A percentile compares a stretch with the other conserved stretches of the same genome.
Evolutionary conservation across 257 asterid species (phyloP).

Genomic region (Ajuga chamaepitys): DNA sequence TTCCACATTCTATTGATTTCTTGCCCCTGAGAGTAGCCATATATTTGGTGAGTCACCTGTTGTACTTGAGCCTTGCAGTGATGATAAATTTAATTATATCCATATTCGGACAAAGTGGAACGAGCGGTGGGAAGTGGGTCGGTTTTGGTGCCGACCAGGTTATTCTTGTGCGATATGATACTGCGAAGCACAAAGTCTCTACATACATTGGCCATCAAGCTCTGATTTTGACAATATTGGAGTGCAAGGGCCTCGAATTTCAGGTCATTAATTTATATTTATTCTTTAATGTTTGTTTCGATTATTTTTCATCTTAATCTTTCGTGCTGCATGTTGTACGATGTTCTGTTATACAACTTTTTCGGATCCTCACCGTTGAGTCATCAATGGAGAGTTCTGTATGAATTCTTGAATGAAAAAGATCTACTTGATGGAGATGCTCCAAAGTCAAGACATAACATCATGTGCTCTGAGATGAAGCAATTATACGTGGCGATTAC

Average conservation of each 20-base stretch:
- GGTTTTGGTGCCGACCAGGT: constrained; percentile 75
- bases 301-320: not conserved
- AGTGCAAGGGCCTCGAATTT: constrained; percentile 73
- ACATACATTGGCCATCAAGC: constrained; percentile 43
- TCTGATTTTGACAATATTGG: constrained; percentile 48
- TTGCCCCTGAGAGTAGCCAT: constrained; percentile 52
- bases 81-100: constrained; percentile 42
- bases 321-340: constrained; percentile 25
- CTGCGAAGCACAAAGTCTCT: constrained; percentile 30
- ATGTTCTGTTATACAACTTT: constrained; percentile 57
- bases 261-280: constrained; percentile 29
- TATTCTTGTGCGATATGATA: constrained; percentile 53
- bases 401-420: constrained; percentile 41
- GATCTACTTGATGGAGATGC: constrained; percentile 29
- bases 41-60: constrained; percentile 63
- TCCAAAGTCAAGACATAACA: constrained; percentile 34
- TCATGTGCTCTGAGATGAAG: constrained; percentile 61
- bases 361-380: constrained; percentile 57
- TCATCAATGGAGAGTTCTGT: constrained; percentile 63
- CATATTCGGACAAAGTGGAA: constrained; percentile 42
- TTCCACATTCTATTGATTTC: constrained; percentile 44
- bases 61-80: constrained; percentile 43
- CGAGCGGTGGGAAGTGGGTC: constrained; percentile 28
- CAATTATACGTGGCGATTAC: constrained; percentile 65
- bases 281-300: not conserved